A percentile compares a stretch with the other conserved stretches of the same genome.
Conservation (phyloP, 1,139 yeast species). For the Pichia sp. region DNA sequence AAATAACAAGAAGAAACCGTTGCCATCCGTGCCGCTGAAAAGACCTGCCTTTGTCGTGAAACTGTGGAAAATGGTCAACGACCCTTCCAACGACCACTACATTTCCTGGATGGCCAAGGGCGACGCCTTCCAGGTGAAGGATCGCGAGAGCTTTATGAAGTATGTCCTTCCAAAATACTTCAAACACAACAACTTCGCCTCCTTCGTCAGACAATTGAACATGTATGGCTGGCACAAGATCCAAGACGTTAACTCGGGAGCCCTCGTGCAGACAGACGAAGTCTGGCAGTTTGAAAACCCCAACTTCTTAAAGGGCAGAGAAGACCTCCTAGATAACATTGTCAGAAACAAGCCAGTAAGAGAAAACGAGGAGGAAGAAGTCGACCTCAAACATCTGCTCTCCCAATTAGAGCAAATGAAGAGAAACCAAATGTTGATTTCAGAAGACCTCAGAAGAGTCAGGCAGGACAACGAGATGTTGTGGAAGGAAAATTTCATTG, state of each 20-base stretch:
- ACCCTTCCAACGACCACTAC: slow-evolving; percentile 58
- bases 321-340: slow-evolving; percentile 64
- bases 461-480: slow-evolving; percentile 82
- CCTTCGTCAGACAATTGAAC: slow-evolving; percentile 93
- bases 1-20: background rate
- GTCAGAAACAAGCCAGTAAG: slow-evolving; percentile 43
- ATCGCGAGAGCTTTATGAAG: slow-evolving; percentile 83
- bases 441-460: slow-evolving; percentile 78
- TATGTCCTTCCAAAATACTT: slow-evolving; percentile 81
- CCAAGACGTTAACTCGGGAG: slow-evolving; percentile 68
- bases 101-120: slow-evolving; percentile 89
- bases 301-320: slow-evolving; percentile 51
- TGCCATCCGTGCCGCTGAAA: slow-evolving; percentile 29
- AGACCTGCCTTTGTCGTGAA: slow-evolving; percentile 90
- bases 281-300: slow-evolving; percentile 82
- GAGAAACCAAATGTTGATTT: slow-evolving; percentile 70
- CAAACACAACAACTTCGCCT: slow-evolving; percentile 91
- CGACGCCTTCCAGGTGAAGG: slow-evolving; percentile 73
- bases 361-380: slow-evolving; percentile 43
- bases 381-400: slow-evolving; percentile 54
- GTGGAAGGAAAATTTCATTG: slow-evolving; percentile 83
- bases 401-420: slow-evolving; percentile 74
- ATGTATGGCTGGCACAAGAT: slow-evolving; percentile 99
- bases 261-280: slow-evolving; percentile 54
- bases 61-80: slow-evolving; percentile 94